Conservation (phyloP, 2,329 filamentous ascomycete genomes). For the Cladorrhinum sp. region DNA sequence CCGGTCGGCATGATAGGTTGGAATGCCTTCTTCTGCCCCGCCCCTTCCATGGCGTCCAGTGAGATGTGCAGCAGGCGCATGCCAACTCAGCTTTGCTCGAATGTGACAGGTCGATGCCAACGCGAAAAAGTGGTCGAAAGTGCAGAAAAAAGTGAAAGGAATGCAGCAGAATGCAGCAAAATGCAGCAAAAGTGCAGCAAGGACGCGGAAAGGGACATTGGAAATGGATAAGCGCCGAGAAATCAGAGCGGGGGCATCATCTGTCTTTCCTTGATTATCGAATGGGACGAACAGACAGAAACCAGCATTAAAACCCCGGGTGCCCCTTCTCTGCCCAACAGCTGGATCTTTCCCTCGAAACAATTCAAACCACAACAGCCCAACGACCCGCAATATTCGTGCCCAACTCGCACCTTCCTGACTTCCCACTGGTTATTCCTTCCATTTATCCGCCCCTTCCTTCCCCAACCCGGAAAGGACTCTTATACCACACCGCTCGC, state of each 20-base stretch:
- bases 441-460: slow-evolving; percentile 5
- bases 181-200: slow-evolving; percentile 6
- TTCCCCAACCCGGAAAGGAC: slow-evolving; percentile 9
- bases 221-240: slow-evolving; percentile 15
- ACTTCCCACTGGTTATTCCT: slow-evolving; percentile 9
- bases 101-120: slow-evolving; percentile 41
- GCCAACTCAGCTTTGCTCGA: slow-evolving; percentile 49
- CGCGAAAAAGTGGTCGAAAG: slow-evolving; percentile 3
- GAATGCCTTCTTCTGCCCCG: slow-evolving; percentile 36
- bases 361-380: slow-evolving; percentile 27
- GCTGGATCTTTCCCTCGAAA: slow-evolving; percentile 30
- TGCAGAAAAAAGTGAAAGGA: slow-evolving; percentile 13
- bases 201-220: slow-evolving; percentile 20
- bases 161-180: slow-evolving; percentile 1
- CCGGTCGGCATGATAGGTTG: slow-evolving; percentile 44
- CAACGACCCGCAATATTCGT: slow-evolving; percentile 32
- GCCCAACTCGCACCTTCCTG: slow-evolving; percentile 33
- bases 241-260: slow-evolving; percentile 16
- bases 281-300: slow-evolving; percentile 8
- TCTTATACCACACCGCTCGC: slow-evolving; percentile 16
- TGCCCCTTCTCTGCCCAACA: slow-evolving; percentile 44
- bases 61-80: slow-evolving; percentile 35
- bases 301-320: slow-evolving; percentile 46
- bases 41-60: slow-evolving; percentile 40
- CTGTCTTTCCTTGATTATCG: slow-evolving; percentile 6